Percentiles rank a stretch among this genome's conserved stretches.
Evolutionary conservation across 2,329 filamentous ascomycete species (phyloP).

Genomic region (Cladosporium sp.): DNA sequence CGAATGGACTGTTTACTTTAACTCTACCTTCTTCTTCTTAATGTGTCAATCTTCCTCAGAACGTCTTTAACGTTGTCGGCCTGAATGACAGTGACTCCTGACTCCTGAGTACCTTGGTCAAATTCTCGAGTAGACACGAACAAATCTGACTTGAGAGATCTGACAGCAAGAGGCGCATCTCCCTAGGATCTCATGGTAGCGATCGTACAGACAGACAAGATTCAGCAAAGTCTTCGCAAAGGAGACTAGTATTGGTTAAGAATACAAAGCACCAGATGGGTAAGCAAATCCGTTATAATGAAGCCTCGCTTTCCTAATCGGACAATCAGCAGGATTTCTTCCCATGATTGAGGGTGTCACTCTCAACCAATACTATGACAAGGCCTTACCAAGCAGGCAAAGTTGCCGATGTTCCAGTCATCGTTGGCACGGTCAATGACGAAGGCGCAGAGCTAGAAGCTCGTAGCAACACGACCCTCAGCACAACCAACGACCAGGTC

Average conservation of each 20-base stretch:
- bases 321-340: too few relatives aligned
- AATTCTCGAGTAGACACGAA: neutral
- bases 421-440: constrained; percentile 30
- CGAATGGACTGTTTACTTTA: neutral
- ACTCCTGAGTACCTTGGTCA: neutral
- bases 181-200: neutral
- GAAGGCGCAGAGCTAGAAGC: constrained; percentile 21
- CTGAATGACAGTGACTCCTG: neutral
- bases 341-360: too few relatives aligned
- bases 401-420: constrained; percentile 22
- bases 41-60: neutral
- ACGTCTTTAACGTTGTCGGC: neutral
- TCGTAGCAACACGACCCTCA: neutral
- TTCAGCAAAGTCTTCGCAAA: neutral
- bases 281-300: too few relatives aligned
- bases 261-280: too few relatives aligned
- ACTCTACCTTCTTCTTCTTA: neutral
- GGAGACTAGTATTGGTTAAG: too few relatives aligned
- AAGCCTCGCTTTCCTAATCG: too few relatives aligned
- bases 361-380: too few relatives aligned
- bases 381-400: neutral
- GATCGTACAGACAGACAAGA: neutral
- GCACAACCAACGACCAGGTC: neutral
- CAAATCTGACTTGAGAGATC: neutral
- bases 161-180: neutral